These are phyloP conservation scores for Vitis vinifera DNA, from an alignment of 164 flowering plant genomes.

Conservation along the genomic window DNA sequence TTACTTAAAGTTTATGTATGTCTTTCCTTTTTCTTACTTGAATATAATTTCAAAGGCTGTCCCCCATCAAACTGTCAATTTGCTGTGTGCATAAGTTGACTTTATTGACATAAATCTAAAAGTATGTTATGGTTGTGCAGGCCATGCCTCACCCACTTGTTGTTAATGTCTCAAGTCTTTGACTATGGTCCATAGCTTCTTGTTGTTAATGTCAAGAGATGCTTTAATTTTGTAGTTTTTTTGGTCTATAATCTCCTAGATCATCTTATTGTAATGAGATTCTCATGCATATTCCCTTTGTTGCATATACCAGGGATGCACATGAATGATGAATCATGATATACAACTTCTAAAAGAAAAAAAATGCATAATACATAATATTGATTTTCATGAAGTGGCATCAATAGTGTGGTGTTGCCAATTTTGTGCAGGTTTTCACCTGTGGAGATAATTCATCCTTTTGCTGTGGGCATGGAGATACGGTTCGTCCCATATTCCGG, in stretches of 20 bases:
- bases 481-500: slow-evolving; percentile 63
- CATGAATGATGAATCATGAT: too few relatives aligned
- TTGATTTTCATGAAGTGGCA: neutral
- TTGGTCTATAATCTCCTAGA: neutral
- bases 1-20: too few relatives aligned
- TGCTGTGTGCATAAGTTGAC: neutral
- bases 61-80: too few relatives aligned
- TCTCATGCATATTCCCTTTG: too few relatives aligned
- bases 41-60: too few relatives aligned
- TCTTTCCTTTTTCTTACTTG: too few relatives aligned
- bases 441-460: slow-evolving; percentile 92
- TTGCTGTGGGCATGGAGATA: slow-evolving; percentile 90
- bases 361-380: too few relatives aligned
- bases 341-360: too few relatives aligned
- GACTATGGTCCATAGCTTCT: neutral
- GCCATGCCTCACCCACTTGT: neutral
- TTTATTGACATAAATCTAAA: neutral
- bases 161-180: neutral
- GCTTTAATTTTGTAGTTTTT: neutral
- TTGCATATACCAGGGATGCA: too few relatives aligned
- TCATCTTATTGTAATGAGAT: neutral
- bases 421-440: slow-evolving; percentile 69
- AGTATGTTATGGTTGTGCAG: neutral
- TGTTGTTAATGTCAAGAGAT: neutral
- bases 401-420: neutral